These are phyloP conservation scores for Fusarium sublunatum DNA, from an alignment of 2,329 filamentous ascomycete genomes.

Conservation along the genomic window DNA sequence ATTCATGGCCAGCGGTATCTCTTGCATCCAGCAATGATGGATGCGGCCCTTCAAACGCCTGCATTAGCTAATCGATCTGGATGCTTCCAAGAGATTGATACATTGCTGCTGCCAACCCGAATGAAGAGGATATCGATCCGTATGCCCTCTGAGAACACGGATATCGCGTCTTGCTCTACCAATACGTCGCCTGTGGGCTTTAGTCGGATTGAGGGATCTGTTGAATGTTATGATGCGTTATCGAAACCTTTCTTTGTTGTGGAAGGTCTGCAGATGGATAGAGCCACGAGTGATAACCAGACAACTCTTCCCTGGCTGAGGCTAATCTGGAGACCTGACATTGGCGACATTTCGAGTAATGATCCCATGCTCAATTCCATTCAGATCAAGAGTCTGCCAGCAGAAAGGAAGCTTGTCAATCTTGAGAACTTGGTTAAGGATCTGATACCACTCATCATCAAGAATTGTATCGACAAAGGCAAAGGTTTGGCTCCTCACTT, in stretches of 20 bases:
- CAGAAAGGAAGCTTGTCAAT: conserved; percentile 40
- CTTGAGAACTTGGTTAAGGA: conserved; percentile 41
- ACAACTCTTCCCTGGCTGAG: conserved; percentile 40
- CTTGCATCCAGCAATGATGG: conserved; percentile 42
- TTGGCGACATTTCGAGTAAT: conserved; percentile 39
- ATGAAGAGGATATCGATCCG: conserved; percentile 43
- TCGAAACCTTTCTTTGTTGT: conserved; percentile 40
- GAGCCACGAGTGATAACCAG: conserved; percentile 35
- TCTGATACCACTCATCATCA: conserved; percentile 34
- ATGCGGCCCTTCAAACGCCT: conserved; percentile 41
- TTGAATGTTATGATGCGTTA: conserved; percentile 33
- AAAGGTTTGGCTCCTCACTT: conserved; percentile 28
- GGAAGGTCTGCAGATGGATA: conserved; percentile 41
- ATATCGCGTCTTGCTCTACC: conserved; percentile 31
- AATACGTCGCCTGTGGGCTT: conserved; percentile 39
- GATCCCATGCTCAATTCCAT: conserved; percentile 36
- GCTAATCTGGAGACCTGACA: conserved; percentile 39
- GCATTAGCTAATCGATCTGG: conserved; percentile 40
- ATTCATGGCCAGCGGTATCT: conserved; percentile 40
- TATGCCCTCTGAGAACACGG: conserved; percentile 37
- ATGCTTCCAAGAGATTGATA: conserved; percentile 41
- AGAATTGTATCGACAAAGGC: conserved; percentile 33
- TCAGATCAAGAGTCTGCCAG: conserved; percentile 41
- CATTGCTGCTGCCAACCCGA: conserved; percentile 31
- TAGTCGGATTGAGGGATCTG: conserved; percentile 33